Percentiles rank a stretch among this genome's conserved stretches.
Conservation (phyloP, 805 yeast species). For the Saturnispora ahearnii region DNA sequence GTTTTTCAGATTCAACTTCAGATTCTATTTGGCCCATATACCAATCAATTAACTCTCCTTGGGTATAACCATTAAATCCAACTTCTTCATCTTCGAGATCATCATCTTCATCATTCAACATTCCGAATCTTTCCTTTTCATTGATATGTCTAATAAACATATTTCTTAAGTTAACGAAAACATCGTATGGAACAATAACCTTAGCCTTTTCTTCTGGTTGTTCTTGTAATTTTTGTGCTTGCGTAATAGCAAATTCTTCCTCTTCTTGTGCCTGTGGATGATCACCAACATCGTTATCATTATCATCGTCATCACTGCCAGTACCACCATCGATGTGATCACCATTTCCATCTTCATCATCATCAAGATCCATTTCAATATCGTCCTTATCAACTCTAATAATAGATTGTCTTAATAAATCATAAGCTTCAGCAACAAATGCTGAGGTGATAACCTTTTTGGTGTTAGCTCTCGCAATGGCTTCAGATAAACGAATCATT, state of each 20-base stretch:
- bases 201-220: constrained; percentile 25
- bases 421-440: constrained; percentile 91
- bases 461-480: constrained; percentile 95
- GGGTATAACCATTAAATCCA: constrained; percentile 50
- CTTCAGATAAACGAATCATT: constrained; percentile 87
- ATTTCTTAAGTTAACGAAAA: constrained; percentile 78
- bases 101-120: constrained; percentile 40
- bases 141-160: constrained; percentile 50
- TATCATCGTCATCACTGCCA: constrained; percentile 19
- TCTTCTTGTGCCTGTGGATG: constrained; percentile 8
- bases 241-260: constrained; percentile 5
- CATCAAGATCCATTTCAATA: constrained; percentile 72
- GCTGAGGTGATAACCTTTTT: constrained; percentile 75
- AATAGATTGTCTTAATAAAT: constrained; percentile 79
- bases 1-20: constrained; percentile 58
- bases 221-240: constrained; percentile 5
- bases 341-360: constrained; percentile 22
- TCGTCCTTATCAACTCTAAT: constrained; percentile 93
- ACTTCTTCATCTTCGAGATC: constrained; percentile 25
- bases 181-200: constrained; percentile 66
- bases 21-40: constrained; percentile 69
- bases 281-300: constrained; percentile 1
- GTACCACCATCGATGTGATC: constrained; percentile 31
- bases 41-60: constrained; percentile 66
- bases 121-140: constrained; percentile 30